Evolutionary conservation across 179 eudicot species (phyloP).

Genomic region (Drosera spatulata): DNA sequence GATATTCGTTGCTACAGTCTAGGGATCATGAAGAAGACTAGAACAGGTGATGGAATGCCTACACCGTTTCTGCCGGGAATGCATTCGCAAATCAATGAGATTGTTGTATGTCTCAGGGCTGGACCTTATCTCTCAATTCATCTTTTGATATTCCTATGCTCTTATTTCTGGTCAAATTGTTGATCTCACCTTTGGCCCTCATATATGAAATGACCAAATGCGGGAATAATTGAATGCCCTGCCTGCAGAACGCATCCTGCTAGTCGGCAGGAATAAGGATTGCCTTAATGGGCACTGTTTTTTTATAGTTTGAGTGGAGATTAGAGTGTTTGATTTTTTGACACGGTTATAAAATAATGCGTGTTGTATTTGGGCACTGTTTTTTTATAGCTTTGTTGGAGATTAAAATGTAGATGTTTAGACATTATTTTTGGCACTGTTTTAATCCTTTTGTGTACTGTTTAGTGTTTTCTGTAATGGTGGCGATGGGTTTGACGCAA

Average conservation of each 20-base stretch:
- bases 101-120: slow-evolving; percentile 43
- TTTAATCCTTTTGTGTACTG: too few relatives aligned
- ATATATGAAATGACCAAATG: slow-evolving; percentile 1
- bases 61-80: slow-evolving; percentile 90
- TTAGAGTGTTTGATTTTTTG: too few relatives aligned
- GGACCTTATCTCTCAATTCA: neutral
- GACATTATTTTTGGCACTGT: too few relatives aligned
- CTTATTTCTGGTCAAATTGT: neutral
- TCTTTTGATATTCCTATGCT: neutral
- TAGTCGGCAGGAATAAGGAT: too few relatives aligned
- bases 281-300: too few relatives aligned
- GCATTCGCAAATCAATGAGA: slow-evolving; percentile 95
- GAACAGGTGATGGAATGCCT: slow-evolving; percentile 93
- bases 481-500: too few relatives aligned
- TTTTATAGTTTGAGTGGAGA: too few relatives aligned
- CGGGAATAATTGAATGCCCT: slow-evolving; percentile 98
- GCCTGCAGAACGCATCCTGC: slow-evolving; percentile 99
- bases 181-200: neutral
- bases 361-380: too few relatives aligned
- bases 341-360: too few relatives aligned
- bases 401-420: too few relatives aligned
- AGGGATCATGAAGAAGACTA: slow-evolving; percentile 85
- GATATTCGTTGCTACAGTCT: slow-evolving; percentile 2
- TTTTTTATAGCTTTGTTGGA: too few relatives aligned
- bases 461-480: too few relatives aligned